phyloP scores from a whole-genome alignment of 495 filamentous ascomycete species.

The Penicillium paxilli region DNA sequence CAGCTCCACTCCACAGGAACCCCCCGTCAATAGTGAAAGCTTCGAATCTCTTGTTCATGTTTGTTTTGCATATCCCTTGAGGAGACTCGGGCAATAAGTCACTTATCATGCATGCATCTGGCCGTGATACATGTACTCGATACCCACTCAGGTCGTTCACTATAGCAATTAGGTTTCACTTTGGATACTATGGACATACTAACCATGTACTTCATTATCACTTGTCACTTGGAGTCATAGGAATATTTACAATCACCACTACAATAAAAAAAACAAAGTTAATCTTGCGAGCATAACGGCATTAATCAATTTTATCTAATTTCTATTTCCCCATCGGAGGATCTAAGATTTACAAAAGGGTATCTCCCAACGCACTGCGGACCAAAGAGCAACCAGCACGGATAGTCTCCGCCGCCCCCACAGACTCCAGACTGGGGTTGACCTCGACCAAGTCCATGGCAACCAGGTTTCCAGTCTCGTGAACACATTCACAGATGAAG shows the following conservation, averaged over 20 bases:
- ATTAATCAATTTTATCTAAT: slow-evolving; percentile 1
- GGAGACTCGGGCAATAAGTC: no score
- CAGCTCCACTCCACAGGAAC: background rate
- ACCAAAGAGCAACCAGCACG: slow-evolving; percentile 87
- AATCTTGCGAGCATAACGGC: no score
- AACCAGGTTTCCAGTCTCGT: slow-evolving; percentile 86
- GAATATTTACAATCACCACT: no score
- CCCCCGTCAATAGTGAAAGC: background rate
- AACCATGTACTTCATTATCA: no score
- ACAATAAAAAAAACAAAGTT: no score
- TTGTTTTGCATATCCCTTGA: no score
- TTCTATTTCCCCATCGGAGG: slow-evolving; percentile 2
- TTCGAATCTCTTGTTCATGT: background rate
- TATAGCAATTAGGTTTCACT: no score
- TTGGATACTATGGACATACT: no score
- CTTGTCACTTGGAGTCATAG: no score
- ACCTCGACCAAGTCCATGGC: slow-evolving; percentile 97
- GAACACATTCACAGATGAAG: slow-evolving; percentile 95
- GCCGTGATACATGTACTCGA: background rate
- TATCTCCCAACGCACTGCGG: slow-evolving; percentile 89
- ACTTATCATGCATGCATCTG: no score
- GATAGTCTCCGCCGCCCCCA: slow-evolving; percentile 84
- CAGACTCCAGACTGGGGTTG: slow-evolving; percentile 79
- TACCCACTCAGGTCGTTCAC: no score
- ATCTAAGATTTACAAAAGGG: slow-evolving; percentile 59